Conservation (phyloP, 495 filamentous ascomycete genomes). For the Neurospora sp. region DNA sequence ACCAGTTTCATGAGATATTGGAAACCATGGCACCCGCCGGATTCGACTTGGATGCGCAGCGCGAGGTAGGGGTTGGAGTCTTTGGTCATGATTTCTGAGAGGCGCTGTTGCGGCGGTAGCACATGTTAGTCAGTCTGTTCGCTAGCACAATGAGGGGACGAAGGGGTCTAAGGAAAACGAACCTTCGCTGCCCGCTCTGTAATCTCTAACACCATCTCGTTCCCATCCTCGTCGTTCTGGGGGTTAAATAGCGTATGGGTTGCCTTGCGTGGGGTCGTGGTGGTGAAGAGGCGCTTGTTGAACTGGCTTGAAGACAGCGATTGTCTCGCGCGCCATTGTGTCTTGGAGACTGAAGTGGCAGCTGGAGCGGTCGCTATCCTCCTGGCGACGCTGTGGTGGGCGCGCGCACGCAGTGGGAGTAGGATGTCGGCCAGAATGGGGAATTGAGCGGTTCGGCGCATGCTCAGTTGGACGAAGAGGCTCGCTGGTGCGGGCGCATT, state of each 20-base stretch:
- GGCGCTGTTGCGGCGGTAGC: slow-evolving; percentile 36
- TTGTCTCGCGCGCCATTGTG: background rate
- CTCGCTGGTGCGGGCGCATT: slow-evolving; percentile 27
- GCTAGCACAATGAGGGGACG: background rate
- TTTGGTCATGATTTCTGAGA: slow-evolving; percentile 57
- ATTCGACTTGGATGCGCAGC: slow-evolving; percentile 81
- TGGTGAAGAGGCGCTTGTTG: slow-evolving; percentile 17
- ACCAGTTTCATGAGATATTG: slow-evolving; percentile 91
- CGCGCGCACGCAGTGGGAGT: slow-evolving; percentile 14
- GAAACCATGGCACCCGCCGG: slow-evolving; percentile 94
- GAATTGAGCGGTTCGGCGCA: slow-evolving; percentile 13
- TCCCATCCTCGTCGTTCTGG: slow-evolving; percentile 64
- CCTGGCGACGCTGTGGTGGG: background rate
- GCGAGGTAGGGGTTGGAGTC: slow-evolving; percentile 74
- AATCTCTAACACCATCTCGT: slow-evolving; percentile 68
- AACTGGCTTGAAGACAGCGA: slow-evolving; percentile 3
- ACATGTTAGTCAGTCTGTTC: background rate
- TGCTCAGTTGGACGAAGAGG: slow-evolving; percentile 30
- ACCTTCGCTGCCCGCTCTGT: slow-evolving; percentile 74
- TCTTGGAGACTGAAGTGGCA: background rate
- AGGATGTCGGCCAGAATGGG: slow-evolving; percentile 28
- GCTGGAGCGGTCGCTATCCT: background rate
- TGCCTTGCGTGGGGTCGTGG: slow-evolving; percentile 16
- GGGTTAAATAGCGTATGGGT: slow-evolving; percentile 50
- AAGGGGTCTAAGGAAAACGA: slow-evolving; percentile 19